Conservation (phyloP, 768 basidiomycete species). For the Lactarius akahatsu region DNA sequence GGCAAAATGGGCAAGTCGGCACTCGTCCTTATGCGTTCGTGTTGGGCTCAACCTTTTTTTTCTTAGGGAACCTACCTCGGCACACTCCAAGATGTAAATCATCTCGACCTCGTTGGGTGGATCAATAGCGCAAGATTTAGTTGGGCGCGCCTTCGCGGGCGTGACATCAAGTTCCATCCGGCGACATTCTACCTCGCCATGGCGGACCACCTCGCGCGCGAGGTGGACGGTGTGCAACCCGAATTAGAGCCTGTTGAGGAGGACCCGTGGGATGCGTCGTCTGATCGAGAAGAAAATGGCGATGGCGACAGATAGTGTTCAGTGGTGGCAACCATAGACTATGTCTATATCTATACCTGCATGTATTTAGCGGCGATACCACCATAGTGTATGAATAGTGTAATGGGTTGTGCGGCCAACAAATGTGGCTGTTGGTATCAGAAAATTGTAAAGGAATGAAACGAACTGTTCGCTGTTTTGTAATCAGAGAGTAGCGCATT, state of each 20-base stretch:
- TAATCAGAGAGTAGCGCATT: background rate
- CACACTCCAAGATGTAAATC: slow-evolving; percentile 88
- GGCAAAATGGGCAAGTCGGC: slow-evolving; percentile 73
- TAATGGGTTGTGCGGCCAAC: background rate
- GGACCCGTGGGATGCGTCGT: slow-evolving; percentile 31
- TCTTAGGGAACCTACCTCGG: slow-evolving; percentile 88
- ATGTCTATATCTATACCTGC: slow-evolving; percentile 4
- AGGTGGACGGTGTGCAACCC: slow-evolving; percentile 60
- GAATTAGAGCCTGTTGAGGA: slow-evolving; percentile 17
- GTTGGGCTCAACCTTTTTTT: background rate
- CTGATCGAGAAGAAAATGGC: slow-evolving; percentile 24
- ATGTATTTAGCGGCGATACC: slow-evolving; percentile 14
- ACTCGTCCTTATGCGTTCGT: slow-evolving; percentile 14
- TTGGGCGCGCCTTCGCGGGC: slow-evolving; percentile 85
- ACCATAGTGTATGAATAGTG: slow-evolving; percentile 2
- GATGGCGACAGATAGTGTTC: background rate
- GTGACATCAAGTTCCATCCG: slow-evolving; percentile 87
- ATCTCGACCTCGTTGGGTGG: slow-evolving; percentile 93
- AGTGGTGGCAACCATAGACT: background rate
- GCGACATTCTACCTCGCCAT: slow-evolving; percentile 89
- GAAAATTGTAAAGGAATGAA: background rate
- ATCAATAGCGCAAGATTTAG: slow-evolving; percentile 86
- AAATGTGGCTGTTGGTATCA: background rate
- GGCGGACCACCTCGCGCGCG: slow-evolving; percentile 71
- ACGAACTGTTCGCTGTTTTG: background rate